phyloP scores from a whole-genome alignment of 768 basidiomycete genomes.

The Termitomyces sp. region DNA sequence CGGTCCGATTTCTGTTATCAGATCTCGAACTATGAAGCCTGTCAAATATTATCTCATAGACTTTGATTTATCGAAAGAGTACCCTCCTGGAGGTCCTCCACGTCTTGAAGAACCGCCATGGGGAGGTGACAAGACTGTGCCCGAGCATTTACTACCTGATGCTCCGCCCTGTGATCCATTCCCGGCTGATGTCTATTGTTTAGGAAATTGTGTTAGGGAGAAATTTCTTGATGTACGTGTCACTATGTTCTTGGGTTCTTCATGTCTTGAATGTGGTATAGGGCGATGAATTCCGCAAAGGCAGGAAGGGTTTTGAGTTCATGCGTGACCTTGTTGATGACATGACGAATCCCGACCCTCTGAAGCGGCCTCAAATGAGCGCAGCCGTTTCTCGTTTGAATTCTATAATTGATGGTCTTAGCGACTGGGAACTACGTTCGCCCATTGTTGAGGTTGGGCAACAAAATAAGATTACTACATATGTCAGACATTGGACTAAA shows the following conservation, averaged over 20 bases:
- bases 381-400: not conserved
- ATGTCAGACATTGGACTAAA: not conserved
- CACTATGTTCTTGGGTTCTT: not conserved
- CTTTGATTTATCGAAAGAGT: constrained; percentile 17
- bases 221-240: constrained; percentile 1
- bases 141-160: not conserved
- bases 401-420: not conserved
- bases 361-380: not conserved
- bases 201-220: not conserved
- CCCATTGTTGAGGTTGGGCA: not conserved
- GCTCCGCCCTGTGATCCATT: constrained; percentile 2
- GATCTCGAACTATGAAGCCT: constrained; percentile 11
- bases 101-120: not conserved
- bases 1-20: not conserved
- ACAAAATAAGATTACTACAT: not conserved
- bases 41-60: constrained; percentile 10
- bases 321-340: not conserved
- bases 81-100: constrained; percentile 4
- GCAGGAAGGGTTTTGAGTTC: not conserved
- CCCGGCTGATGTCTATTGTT: constrained; percentile 3
- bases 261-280: not conserved
- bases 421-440: not conserved
- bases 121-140: constrained; percentile 5
- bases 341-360: not conserved
- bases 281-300: not conserved